Conservation (phyloP, 2,329 filamentous ascomycete species). For the Fusarium temperatum region DNA sequence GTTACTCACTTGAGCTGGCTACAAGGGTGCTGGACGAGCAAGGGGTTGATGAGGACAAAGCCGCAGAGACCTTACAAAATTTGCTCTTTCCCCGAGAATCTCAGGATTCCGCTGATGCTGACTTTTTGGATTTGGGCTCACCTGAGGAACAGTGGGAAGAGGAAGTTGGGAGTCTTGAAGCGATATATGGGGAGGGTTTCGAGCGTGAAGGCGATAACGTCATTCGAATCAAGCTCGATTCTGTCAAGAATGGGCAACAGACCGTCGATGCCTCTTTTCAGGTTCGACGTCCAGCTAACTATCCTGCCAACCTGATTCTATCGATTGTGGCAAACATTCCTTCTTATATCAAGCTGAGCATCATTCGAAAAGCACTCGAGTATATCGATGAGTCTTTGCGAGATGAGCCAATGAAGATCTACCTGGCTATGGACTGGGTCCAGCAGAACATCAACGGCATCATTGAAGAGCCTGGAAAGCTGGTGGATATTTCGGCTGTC, state of each 20-base stretch:
- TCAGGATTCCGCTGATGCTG: slow-evolving; percentile 39
- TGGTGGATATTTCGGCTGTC: slow-evolving; percentile 85
- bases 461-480: slow-evolving; percentile 82
- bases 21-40: slow-evolving; percentile 77
- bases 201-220: slow-evolving; percentile 66
- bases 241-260: slow-evolving; percentile 60
- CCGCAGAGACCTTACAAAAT: slow-evolving; percentile 82
- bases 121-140: slow-evolving; percentile 58
- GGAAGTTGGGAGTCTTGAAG: slow-evolving; percentile 83
- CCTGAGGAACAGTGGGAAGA: slow-evolving; percentile 80
- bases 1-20: slow-evolving; percentile 87
- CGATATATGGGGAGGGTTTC: slow-evolving; percentile 84
- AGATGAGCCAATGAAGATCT: slow-evolving; percentile 89
- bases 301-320: slow-evolving; percentile 77
- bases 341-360: slow-evolving; percentile 91
- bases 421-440: slow-evolving; percentile 89
- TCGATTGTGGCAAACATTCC: slow-evolving; percentile 77
- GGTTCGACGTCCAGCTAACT: slow-evolving; percentile 76
- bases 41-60: slow-evolving; percentile 75
- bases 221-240: slow-evolving; percentile 75
- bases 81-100: slow-evolving; percentile 44
- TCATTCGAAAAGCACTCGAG: slow-evolving; percentile 78
- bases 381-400: slow-evolving; percentile 76
- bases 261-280: slow-evolving; percentile 66
- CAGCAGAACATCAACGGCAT: slow-evolving; percentile 85